Conservation (phyloP, 2,329 filamentous ascomycete species). For the Phaeosphaeriaceae sp. region DNA sequence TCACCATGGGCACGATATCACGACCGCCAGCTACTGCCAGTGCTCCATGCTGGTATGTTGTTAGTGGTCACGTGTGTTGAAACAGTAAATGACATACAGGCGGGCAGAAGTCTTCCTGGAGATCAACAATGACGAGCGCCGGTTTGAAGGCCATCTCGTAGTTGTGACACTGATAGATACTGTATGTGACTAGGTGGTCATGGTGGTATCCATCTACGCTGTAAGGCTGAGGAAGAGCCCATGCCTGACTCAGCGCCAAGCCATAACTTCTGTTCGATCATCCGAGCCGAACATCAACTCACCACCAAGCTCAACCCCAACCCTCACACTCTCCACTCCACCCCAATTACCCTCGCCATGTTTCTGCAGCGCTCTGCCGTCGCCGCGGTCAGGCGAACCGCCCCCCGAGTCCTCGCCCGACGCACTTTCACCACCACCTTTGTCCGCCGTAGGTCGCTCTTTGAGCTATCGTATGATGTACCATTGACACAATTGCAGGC, state of each 20-base stretch:
- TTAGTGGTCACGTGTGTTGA: not conserved
- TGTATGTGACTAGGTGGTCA: too few species aligned
- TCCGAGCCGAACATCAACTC: constrained; percentile 29
- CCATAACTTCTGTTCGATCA: constrained; percentile 23
- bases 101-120: constrained; percentile 95
- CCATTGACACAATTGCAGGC: constrained; percentile 41
- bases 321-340: constrained; percentile 42
- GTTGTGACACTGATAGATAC: not conserved
- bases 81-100: constrained; percentile 63
- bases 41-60: constrained; percentile 71
- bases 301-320: constrained; percentile 37
- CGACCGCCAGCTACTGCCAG: constrained; percentile 80
- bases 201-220: too few species aligned
- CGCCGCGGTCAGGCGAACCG: constrained; percentile 54
- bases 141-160: constrained; percentile 47
- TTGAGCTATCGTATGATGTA: constrained; percentile 39
- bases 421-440: constrained; percentile 57
- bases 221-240: constrained; percentile 8
- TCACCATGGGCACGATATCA: constrained; percentile 72
- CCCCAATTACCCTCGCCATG: constrained; percentile 50
- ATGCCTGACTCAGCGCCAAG: constrained; percentile 20
- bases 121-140: constrained; percentile 78
- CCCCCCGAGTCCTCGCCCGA: constrained; percentile 49
- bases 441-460: constrained; percentile 53
- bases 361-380: constrained; percentile 59